Conservation (phyloP, 139 green algal genomes). For the Haematococcus lacustris region DNA sequence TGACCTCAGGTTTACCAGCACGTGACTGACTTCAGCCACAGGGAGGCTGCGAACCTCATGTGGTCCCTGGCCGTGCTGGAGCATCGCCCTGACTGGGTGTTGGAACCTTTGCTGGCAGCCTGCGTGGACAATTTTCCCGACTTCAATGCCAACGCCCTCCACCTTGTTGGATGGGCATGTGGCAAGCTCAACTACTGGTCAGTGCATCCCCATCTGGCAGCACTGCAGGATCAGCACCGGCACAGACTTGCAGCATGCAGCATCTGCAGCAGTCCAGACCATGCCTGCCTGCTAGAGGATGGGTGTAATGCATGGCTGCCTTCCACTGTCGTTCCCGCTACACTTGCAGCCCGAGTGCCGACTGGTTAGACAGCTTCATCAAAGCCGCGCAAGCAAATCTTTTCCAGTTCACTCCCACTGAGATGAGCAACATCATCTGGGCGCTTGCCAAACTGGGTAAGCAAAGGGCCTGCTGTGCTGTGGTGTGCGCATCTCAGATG, state of each 20-base stretch:
- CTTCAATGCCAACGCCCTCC: slow-evolving; percentile 29
- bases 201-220: background rate
- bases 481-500: too few species aligned
- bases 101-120: slow-evolving; percentile 8
- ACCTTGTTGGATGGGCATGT: slow-evolving; percentile 30
- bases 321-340: slow-evolving; percentile 35
- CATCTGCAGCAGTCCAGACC: slow-evolving; percentile 17
- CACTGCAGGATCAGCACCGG: background rate
- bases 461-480: too few species aligned
- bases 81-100: slow-evolving; percentile 16
- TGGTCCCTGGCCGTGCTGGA: slow-evolving; percentile 38
- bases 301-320: slow-evolving; percentile 12
- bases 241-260: background rate
- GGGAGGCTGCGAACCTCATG: slow-evolving; percentile 40
- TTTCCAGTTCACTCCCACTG: slow-evolving; percentile 31
- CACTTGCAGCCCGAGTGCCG: background rate
- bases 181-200: slow-evolving; percentile 18
- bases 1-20: slow-evolving; percentile 18
- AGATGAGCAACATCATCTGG: slow-evolving; percentile 40
- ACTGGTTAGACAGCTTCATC: slow-evolving; percentile 18
- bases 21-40: slow-evolving; percentile 27
- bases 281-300: background rate
- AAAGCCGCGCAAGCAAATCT: slow-evolving; percentile 22
- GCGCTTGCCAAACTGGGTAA: slow-evolving; percentile 37
- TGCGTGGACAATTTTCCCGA: slow-evolving; percentile 4